Conservation (phyloP, 2,329 filamentous ascomycete genomes). For the Calonectria leucothoes region DNA sequence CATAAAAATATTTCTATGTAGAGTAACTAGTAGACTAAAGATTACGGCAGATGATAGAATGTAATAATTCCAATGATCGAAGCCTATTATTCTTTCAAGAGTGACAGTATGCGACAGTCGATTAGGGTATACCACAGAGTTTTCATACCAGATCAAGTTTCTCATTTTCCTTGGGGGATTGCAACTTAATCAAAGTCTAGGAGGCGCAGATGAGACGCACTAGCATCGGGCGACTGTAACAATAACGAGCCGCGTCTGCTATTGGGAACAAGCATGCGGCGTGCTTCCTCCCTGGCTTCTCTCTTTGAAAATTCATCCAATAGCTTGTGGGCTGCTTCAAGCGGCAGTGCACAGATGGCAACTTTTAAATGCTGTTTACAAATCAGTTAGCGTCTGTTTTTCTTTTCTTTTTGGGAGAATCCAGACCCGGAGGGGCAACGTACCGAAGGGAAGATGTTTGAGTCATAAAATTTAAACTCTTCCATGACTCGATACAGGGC, state of each 20-base stretch:
- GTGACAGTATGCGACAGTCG: not conserved
- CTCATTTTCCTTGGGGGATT: not conserved
- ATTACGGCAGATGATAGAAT: not conserved
- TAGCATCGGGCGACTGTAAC: not conserved
- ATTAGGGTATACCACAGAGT: not conserved
- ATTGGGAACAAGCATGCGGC: not conserved
- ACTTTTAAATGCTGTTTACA: not conserved
- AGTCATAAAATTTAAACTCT: constrained; percentile 48
- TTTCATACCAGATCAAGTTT: not conserved
- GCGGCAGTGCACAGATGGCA: constrained; percentile 26
- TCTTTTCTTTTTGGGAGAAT: too few relatives aligned
- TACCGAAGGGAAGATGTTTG: constrained; percentile 43
- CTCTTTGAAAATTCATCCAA: constrained; percentile 34
- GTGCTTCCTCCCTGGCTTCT: constrained; percentile 27
- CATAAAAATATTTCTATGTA: not conserved
- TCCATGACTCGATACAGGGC: constrained; percentile 49
- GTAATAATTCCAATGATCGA: not conserved
- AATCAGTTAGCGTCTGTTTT: not conserved
- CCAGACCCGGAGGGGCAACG: not conserved
- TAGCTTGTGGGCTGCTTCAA: constrained; percentile 30
- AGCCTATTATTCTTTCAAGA: not conserved
- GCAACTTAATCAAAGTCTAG: not conserved
- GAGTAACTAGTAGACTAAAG: not conserved
- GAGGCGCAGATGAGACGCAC: not conserved
- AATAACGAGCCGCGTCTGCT: not conserved